Evolutionary conservation across 176 grass and related monocot genomes (phyloP), one percentile per base, ranked within the genome.

Genomic region (Musa schizocarpa): DNA sequence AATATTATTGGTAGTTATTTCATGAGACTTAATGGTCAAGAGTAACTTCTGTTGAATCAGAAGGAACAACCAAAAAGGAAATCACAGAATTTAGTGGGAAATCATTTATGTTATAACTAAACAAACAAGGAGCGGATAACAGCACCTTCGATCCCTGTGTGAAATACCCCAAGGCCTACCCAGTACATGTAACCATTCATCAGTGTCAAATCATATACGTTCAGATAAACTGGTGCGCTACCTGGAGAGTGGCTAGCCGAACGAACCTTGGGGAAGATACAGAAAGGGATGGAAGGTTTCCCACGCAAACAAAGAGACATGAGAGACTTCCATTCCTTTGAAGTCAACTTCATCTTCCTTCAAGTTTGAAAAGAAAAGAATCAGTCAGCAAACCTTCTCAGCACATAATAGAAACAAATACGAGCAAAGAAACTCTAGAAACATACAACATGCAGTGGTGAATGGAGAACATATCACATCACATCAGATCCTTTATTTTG

Each of bases 181-280:
- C 94, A 98, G 77, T 88, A 89, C 76, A 98, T 81, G 72, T 98
- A 98, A 26, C 88, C 94, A 84, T 98, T 98, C 83, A 98, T 86
- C 61, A 90, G 86, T 19, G 94, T 98, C 86, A 98, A 83, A 85
- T 98, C 94, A 53, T 98, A 98, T 23, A 98, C 94, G 17, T 98
- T 98, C 65, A 98, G 88, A 85, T 93, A 98, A 87, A 98, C 94
- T 2, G 90, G 94, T 69, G 88, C 83, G 75, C 88, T 69, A 72
- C 81, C 86, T 64, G 83, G 71, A 0, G 87, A 89, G 78, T 91
- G 90, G 81, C 80, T 75, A 27, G 85, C 68, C 8, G 87, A 76
- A 53, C 81, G 88, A 69, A 91, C 88, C 80, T 98, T 93, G 59
- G 90, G 94, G 81, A 98, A 98, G 84, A 91, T 75, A 85, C 85